Percentiles rank a stretch among this genome's conserved stretches.
These are phyloP conservation scores for Mycena sanguinolenta DNA, from an alignment of 768 basidiomycete species.

Conservation along the genomic window DNA sequence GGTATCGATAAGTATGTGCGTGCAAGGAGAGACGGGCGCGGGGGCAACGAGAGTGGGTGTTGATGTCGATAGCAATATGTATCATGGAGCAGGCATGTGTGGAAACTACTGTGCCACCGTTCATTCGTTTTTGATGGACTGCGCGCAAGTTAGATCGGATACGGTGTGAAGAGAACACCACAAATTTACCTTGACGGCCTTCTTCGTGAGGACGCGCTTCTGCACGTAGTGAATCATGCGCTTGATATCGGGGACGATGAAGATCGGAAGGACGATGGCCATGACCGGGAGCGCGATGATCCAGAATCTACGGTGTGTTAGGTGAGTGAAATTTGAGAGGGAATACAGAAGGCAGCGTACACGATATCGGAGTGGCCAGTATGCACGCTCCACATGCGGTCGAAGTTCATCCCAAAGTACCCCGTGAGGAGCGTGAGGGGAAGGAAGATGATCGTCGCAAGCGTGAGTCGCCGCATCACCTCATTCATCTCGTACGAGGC, in stretches of 20 bases:
- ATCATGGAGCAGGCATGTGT: background rate
- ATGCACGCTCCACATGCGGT: conserved; percentile 63
- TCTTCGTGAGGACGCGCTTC: conserved; percentile 52
- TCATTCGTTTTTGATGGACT: conserved; percentile 31
- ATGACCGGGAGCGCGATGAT: conserved; percentile 72
- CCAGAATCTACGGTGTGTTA: conserved; percentile 68
- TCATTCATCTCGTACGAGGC: conserved; percentile 84
- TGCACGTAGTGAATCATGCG: conserved; percentile 59
- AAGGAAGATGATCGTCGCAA: conserved; percentile 79
- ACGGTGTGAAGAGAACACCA: background rate
- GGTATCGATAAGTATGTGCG: background rate
- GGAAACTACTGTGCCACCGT: background rate
- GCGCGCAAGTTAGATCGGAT: background rate
- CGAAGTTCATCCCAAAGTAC: conserved; percentile 71
- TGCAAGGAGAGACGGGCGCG: background rate
- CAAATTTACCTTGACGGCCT: conserved; percentile 26
- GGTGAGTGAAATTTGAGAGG: background rate
- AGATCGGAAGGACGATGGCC: conserved; percentile 64
- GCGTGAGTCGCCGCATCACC: conserved; percentile 71
- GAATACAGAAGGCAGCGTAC: conserved; percentile 47
- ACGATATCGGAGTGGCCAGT: conserved; percentile 60
- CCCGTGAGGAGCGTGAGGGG: conserved; percentile 79
- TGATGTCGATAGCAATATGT: background rate
- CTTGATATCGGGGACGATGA: conserved; percentile 65
- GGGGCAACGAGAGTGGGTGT: background rate